These are phyloP conservation scores for Chrysoporthe deuterocubensis DNA, from an alignment of 2,329 filamentous ascomycete genomes.

Conservation along the genomic window DNA sequence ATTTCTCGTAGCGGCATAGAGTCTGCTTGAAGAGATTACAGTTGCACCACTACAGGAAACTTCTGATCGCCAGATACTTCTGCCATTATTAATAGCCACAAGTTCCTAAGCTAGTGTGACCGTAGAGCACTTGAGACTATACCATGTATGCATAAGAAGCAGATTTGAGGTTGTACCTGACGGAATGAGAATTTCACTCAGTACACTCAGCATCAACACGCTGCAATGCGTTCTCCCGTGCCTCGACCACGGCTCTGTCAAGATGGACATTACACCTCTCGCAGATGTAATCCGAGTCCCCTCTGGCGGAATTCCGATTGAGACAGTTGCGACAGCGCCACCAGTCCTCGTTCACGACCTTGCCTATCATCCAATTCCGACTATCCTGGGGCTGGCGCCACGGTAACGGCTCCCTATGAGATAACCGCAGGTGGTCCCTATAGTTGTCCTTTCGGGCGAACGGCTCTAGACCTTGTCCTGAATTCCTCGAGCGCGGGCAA, in stretches of 20 bases:
- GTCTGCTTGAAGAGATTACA: too few relatives aligned
- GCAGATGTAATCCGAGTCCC: background rate
- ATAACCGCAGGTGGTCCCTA: background rate
- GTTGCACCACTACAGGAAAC: too few relatives aligned
- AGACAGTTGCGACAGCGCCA: background rate
- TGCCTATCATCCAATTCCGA: background rate
- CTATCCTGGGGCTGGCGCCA: too few relatives aligned
- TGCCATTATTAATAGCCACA: background rate
- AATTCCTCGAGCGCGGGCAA: background rate
- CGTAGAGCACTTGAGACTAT: background rate
- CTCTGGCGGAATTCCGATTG: background rate
- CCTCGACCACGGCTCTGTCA: background rate
- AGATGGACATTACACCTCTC: background rate
- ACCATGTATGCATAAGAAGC: background rate
- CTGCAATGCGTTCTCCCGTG: too few relatives aligned
- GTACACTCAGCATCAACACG: too few relatives aligned
- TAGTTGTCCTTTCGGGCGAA: background rate
- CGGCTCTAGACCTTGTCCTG: background rate
- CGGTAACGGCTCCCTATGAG: background rate
- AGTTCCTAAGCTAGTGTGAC: background rate
- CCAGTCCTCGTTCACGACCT: background rate
- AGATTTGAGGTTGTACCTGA: background rate
- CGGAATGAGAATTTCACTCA: background rate
- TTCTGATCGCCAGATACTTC: background rate
- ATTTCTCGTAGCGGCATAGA: slow-evolving; percentile 43